Conservation (phyloP, 768 basidiomycete genomes). For the Suillus lakei region DNA sequence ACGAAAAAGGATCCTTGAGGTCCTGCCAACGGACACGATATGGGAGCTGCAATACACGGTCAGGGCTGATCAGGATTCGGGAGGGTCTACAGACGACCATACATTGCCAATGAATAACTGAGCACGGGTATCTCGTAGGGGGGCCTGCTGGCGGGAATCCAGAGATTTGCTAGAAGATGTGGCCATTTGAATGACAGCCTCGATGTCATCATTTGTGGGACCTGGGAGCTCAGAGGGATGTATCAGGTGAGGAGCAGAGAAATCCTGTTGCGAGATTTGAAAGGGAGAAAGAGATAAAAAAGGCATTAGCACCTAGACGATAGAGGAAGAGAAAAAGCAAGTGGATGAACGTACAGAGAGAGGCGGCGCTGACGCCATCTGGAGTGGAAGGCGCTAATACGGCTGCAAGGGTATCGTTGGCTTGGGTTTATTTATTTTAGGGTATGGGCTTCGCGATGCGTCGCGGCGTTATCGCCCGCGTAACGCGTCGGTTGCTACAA, state of each 20-base stretch:
- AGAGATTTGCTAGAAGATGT: constrained; percentile 66
- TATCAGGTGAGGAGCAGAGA: background rate
- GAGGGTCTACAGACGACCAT: constrained; percentile 35
- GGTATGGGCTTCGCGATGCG: constrained; percentile 10
- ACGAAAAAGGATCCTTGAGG: constrained; percentile 95
- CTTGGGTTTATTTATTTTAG: constrained; percentile 11
- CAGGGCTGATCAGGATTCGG: constrained; percentile 5
- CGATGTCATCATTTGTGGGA: constrained; percentile 84
- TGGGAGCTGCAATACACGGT: constrained; percentile 68
- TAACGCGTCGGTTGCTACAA: constrained; percentile 3
- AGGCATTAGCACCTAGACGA: background rate
- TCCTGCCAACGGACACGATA: constrained; percentile 99
- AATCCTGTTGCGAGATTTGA: constrained; percentile 17
- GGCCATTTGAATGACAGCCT: constrained; percentile 91
- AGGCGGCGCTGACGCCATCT: constrained; percentile 21
- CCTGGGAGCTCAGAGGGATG: constrained; percentile 18
- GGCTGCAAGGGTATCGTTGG: constrained; percentile 9
- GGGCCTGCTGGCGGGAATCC: constrained; percentile 48
- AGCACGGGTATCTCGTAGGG: constrained; percentile 83
- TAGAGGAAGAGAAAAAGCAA: background rate
- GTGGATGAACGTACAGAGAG: constrained; percentile 14
- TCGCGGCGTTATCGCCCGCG: background rate
- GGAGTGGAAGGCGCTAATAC: constrained; percentile 10
- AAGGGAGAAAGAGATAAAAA: background rate
- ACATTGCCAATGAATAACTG: constrained; percentile 98